Evolutionary conservation across 345 rosid species (phyloP), one percentile per base, ranked within the genome.

Genomic region (Pugionium cornutum): DNA sequence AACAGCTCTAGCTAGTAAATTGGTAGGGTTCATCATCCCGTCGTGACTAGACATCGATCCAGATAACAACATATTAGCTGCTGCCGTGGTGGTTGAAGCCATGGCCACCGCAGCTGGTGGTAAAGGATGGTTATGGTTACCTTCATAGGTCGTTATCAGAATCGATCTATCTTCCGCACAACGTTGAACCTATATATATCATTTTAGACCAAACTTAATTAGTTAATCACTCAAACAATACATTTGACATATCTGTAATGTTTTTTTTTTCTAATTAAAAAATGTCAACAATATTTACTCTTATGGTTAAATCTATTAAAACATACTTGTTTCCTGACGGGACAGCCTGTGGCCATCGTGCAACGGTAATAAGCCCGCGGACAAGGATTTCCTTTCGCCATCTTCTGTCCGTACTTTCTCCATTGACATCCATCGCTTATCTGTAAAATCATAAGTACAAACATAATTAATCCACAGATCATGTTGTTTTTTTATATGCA

Each of bases 1-100:
- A 43, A 88, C 85, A 5, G 97, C 92, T 67, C 95, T 82, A 1
- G 97, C 95, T 39, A 90, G 77, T 62, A 94, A 69, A 70, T 87
- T 94, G 4, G 88, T 86, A 8, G 86, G 89, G 69, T 88, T 94
- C 96, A 88, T 86, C 44, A 90, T 62, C 1, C 92, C 92, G 5
- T 94, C 99, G 6, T 85, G 83, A 68, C 97, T 94, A 4, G 97
- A 82, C 92, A 85, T 94, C 9, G 99, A 90, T 0, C 97, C 97
- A 0, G 99, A 90, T 31, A 94, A 86, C 50, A 94, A 40, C 99
- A 90, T 94, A 54, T 50, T 88, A 1, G 97, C 97, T 0, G 99
- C 99, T 0, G 97, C 96, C 0, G 88, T 6, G 9, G 99, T 94
- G 1, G 99, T 90, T 2, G 99, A 90, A 30, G 96, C 99, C 97